Base-by-base conservation (phyloP, 495 filamentous ascomycete genomes). In the Penicillium nucicola region DNA sequence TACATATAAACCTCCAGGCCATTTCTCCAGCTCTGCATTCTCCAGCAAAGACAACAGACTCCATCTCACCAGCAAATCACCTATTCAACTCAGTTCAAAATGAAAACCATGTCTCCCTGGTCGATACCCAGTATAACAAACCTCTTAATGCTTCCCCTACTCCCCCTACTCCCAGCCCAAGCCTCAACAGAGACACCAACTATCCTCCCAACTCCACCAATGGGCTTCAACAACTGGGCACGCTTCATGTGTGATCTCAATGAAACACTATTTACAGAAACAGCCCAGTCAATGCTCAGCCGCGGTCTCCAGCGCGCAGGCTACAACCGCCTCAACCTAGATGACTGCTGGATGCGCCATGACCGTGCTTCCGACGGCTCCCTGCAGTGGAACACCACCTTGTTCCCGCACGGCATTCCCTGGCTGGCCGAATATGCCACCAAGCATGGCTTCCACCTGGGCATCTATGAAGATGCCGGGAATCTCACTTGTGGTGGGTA, bases 141-240 rank as follows among this genome's bases (percentile, higher is more conserved):
- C 11, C 53, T 60, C 11, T 23, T 64, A 8, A 39, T 61, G 46
- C 18, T 53, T 9, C 61, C 55, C 18, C 20, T 58, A 10, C 45
- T 59, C 12, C 61, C 55, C 18, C 20, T 58, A 10, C 45, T 59
- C 4, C 45, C 38, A 6, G 50, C 55, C 20, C 46, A 56, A 15
- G 57, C 60, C 14, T 64, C 63, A 19, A 36, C 53, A 4, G 46
- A 48, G n/a, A 45, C 50, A 13, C 45, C 56, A 19, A 32, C 13
- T 13, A 43, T 71, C 7, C 62, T 71, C 28, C 64, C 72, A 1
- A 58, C 61, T 0, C 70, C 71, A 0, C 71, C 70, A 14, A 75
- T 75, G 71, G 71, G 71, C 17, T 75, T 71, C 62, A 75, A 71
- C 55, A 71, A 72, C 48, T 75, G 71, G 71, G 60, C 68, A 0